Evolutionary conservation across 2,329 filamentous ascomycete genomes (phyloP).

Genomic region (Emergomyces pasteurianus): DNA sequence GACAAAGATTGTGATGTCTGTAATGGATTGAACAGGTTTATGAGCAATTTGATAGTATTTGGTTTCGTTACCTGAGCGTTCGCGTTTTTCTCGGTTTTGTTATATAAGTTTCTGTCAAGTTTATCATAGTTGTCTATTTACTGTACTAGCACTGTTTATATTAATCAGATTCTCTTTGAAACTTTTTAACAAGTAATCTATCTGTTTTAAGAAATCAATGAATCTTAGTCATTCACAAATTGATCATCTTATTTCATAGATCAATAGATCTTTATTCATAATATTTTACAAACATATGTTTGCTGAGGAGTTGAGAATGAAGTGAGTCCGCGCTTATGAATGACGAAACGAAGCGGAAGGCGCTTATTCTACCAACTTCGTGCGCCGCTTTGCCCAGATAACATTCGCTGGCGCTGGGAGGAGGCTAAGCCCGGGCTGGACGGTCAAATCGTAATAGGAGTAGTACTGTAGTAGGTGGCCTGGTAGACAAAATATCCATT

Average conservation of each 20-base stretch:
- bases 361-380: neutral
- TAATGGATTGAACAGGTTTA: neutral
- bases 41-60: neutral
- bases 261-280: neutral
- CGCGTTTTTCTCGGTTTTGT: neutral
- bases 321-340: neutral
- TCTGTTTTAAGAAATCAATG: too few relatives aligned
- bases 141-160: neutral
- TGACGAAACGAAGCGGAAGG: neutral
- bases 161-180: neutral
- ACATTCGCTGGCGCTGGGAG: neutral
- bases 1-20: neutral
- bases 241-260: neutral
- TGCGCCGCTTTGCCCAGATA: neutral
- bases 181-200: too few relatives aligned
- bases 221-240: neutral
- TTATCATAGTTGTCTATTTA: neutral
- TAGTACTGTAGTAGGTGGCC: too few relatives aligned
- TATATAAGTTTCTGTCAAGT: neutral
- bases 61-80: neutral
- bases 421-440: neutral
- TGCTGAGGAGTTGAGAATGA: too few relatives aligned
- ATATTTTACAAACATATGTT: too few relatives aligned
- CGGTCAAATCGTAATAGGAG: too few relatives aligned
- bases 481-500: neutral